Evolutionary conservation across 805 yeast species (phyloP).

Genomic region (Jamesozyma lodderae): DNA sequence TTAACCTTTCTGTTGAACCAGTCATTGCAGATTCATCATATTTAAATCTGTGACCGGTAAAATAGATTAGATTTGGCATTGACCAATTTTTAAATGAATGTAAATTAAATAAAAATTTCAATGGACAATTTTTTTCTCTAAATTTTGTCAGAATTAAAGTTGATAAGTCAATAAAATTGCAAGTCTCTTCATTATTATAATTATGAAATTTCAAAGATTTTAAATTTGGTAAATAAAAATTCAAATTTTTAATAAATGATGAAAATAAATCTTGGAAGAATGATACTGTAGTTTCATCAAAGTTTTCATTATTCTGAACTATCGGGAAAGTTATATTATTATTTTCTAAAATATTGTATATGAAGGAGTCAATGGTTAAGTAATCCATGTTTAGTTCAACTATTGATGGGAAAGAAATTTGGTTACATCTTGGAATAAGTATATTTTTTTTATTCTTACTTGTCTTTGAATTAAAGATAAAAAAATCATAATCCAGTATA

Average conservation of each 20-base stretch:
- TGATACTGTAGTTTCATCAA: slow-evolving; percentile 1
- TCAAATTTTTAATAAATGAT: slow-evolving; percentile 7
- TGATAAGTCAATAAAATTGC: slow-evolving; percentile 19
- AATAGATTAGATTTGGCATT: slow-evolving; percentile 12
- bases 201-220: slow-evolving; percentile 9
- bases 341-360: slow-evolving; percentile 9
- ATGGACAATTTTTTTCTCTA: slow-evolving; percentile 5
- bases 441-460: neutral
- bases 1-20: slow-evolving; percentile 9
- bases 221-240: slow-evolving; percentile 11
- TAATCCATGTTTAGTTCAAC: slow-evolving; percentile 12
- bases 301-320: neutral
- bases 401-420: slow-evolving; percentile 12
- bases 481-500: slow-evolving; percentile 8
- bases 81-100: slow-evolving; percentile 24
- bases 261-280: slow-evolving; percentile 8
- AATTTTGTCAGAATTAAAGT: slow-evolving; percentile 12
- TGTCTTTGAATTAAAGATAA: slow-evolving; percentile 2
- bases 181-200: slow-evolving; percentile 9
- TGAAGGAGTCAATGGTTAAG: slow-evolving; percentile 16
- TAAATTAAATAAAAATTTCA: slow-evolving; percentile 13
- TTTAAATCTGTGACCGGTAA: slow-evolving; percentile 22
- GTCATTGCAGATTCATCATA: slow-evolving; percentile 15
- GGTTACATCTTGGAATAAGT: slow-evolving; percentile 8
- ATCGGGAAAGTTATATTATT: slow-evolving; percentile 3